A percentile compares a stretch with the other conserved stretches of the same genome.
Evolutionary conservation across 257 asterid genomes (phyloP).

Genomic region (Rubia yunnanensis): DNA sequence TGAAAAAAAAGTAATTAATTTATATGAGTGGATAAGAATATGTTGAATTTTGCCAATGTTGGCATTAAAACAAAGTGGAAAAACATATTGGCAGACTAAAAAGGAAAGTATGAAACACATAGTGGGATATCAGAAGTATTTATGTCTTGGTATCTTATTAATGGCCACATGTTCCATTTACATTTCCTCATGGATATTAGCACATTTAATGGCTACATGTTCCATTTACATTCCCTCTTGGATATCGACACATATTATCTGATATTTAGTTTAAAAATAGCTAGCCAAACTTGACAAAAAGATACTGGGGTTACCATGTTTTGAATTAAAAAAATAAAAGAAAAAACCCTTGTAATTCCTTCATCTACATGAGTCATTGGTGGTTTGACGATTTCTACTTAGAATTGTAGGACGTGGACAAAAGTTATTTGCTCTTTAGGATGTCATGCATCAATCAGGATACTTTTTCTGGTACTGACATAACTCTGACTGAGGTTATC

Average conservation of each 20-base stretch:
- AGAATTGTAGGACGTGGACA: background rate
- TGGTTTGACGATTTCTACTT: background rate
- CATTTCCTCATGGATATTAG: background rate
- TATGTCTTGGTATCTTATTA: too few species aligned
- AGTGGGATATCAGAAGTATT: too few species aligned
- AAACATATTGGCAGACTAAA: too few species aligned
- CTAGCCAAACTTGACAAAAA: background rate
- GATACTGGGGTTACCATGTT: background rate
- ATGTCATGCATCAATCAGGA: background rate
- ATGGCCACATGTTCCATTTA: background rate
- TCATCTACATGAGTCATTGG: background rate
- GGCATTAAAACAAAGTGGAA: too few species aligned
- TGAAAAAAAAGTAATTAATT: too few species aligned
- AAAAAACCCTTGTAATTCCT: background rate
- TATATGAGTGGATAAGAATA: too few species aligned
- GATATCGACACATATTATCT: background rate
- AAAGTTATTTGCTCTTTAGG: background rate
- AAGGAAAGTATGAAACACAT: too few species aligned
- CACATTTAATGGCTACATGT: background rate
- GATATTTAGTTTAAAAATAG: background rate
- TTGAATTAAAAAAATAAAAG: background rate
- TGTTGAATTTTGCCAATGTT: background rate
- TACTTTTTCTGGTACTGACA: background rate
- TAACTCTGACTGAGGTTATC: background rate
- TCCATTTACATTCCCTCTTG: background rate